phyloP scores from a whole-genome alignment of 2,329 filamentous ascomycete species.

The Sporothrix humicola region DNA sequence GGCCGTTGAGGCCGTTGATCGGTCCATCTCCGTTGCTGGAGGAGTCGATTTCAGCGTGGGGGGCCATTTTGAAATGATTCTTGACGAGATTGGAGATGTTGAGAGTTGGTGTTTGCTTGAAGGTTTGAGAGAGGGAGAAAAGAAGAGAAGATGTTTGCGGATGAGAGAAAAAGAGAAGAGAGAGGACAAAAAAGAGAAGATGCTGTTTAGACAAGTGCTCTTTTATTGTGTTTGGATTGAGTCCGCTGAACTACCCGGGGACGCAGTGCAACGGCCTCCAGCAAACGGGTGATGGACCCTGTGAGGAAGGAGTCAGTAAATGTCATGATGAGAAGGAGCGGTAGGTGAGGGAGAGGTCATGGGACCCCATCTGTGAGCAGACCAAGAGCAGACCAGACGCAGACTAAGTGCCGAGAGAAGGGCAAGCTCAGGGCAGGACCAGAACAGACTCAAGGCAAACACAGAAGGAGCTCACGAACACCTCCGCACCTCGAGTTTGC shows the following conservation, averaged over 20 bases:
- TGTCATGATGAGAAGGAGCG: background rate
- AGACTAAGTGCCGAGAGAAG: too few species aligned
- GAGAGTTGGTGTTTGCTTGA: conserved; percentile 1
- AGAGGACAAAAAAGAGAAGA: conserved; percentile 15
- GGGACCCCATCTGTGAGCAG: too few species aligned
- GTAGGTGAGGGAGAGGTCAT: background rate
- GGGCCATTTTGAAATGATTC: conserved; percentile 67
- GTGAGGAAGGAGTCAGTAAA: conserved; percentile 36
- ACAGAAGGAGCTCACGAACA: too few species aligned
- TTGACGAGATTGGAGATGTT: conserved; percentile 35
- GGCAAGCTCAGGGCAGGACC: too few species aligned
- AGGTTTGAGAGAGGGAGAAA: background rate
- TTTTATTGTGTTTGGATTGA: conserved; percentile 64
- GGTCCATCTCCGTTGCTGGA: conserved; percentile 63
- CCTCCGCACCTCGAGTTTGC: too few species aligned
- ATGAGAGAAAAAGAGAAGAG: background rate
- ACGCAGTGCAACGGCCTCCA: conserved; percentile 91
- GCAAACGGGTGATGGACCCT: conserved; percentile 96
- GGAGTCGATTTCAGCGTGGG: conserved; percentile 74
- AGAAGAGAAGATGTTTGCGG: background rate
- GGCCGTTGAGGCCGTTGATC: conserved; percentile 34
- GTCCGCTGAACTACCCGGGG: conserved; percentile 81
- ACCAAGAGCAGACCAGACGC: too few species aligned
- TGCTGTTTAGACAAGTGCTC: conserved; percentile 24
- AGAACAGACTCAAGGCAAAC: too few species aligned